These are phyloP conservation scores for Kernera saxatilis DNA, from an alignment of 345 rosid genomes.

Conservation along the genomic window DNA sequence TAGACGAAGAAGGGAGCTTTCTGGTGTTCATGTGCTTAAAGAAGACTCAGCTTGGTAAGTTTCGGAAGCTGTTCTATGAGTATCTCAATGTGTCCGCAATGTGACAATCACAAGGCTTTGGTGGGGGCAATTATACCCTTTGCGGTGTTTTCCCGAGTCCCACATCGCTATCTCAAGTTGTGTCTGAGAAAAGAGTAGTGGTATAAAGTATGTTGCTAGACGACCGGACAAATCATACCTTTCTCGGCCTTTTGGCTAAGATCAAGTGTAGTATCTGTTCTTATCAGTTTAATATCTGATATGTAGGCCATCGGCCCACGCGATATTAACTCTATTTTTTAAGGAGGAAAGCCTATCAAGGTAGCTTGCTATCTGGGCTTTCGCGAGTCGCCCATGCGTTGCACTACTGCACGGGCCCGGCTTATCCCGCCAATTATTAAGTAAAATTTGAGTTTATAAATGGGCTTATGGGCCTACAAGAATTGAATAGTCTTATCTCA, in stretches of 20 bases:
- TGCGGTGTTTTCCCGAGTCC: background rate
- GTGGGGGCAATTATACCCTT: too few species aligned
- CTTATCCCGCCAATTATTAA: background rate
- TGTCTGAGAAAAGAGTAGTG: background rate
- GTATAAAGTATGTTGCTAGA: background rate
- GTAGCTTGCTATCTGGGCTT: conserved; percentile 20
- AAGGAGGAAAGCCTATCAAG: background rate
- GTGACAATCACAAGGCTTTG: background rate
- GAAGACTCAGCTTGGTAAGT: conserved; percentile 47
- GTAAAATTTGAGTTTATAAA: background rate
- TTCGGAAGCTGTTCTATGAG: conserved; percentile 49
- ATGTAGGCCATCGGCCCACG: background rate
- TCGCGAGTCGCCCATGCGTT: conserved; percentile 5
- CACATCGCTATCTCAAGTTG: background rate
- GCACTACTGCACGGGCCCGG: conserved; percentile 20
- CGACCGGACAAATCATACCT: conserved; percentile 24
- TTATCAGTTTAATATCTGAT: conserved; percentile 57
- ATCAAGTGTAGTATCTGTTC: conserved; percentile 57
- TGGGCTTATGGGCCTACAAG: too few species aligned
- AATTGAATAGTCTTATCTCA: too few species aligned
- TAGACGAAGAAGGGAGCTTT: conserved; percentile 52
- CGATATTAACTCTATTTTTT: background rate
- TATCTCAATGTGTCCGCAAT: conserved; percentile 18
- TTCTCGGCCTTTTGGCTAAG: conserved; percentile 65
- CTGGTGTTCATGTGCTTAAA: conserved; percentile 47